phyloP scores from a whole-genome alignment of 768 basidiomycete species.

The Crassisporium funariophilum region DNA sequence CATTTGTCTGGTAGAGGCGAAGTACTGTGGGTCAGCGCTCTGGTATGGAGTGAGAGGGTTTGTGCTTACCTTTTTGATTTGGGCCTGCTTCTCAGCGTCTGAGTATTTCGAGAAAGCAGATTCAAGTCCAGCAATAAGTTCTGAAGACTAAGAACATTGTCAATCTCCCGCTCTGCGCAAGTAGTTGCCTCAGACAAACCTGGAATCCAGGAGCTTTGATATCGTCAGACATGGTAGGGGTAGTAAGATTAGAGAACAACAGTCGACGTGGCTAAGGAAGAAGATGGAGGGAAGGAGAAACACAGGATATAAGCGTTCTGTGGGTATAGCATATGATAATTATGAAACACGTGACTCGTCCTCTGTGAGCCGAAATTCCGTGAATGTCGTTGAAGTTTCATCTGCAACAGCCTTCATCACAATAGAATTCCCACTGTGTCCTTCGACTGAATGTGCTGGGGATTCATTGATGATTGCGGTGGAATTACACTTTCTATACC shows the following conservation, averaged over 20 bases:
- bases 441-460: no score
- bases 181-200: slow-evolving; percentile 33
- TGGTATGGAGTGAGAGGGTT: not conserved
- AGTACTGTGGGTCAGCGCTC: slow-evolving; percentile 2
- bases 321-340: slow-evolving; percentile 14
- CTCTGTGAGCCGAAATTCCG: no score
- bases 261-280: no score
- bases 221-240: slow-evolving; percentile 70
- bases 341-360: slow-evolving; percentile 12
- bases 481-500: no score
- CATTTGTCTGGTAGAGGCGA: slow-evolving; percentile 61
- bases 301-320: slow-evolving; percentile 4
- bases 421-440: no score
- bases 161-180: not conserved
- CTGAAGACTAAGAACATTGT: slow-evolving; percentile 55
- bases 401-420: no score
- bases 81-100: slow-evolving; percentile 63
- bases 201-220: slow-evolving; percentile 78
- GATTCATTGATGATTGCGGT: no score
- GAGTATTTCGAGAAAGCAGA: slow-evolving; percentile 53
- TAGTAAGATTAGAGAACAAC: no score
- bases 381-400: no score
- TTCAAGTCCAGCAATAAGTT: slow-evolving; percentile 57
- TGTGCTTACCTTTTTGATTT: slow-evolving; percentile 69
- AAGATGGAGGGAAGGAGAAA: slow-evolving; percentile 16